Percentiles rank a stretch among this genome's conserved stretches.
Evolutionary conservation across 305 asterid species (phyloP).

Genomic region (Fraxinus sp.): DNA sequence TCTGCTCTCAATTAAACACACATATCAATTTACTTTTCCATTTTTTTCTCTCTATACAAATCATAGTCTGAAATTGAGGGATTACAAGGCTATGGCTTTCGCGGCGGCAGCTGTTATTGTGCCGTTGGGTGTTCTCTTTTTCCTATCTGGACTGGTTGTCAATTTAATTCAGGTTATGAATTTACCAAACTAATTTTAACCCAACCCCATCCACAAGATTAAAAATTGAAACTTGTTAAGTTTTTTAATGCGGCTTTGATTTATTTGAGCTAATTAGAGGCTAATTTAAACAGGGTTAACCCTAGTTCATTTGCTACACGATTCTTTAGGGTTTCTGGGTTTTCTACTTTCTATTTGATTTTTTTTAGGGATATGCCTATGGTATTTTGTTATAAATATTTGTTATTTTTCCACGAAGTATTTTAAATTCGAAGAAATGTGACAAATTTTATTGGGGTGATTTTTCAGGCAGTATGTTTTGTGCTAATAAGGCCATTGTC

Average conservation of each 20-base stretch:
- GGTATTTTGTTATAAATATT: neutral
- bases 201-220: neutral
- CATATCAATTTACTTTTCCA: slow-evolving; percentile 11
- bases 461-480: slow-evolving; percentile 58
- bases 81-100: slow-evolving; percentile 41
- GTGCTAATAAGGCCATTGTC: slow-evolving; percentile 72
- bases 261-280: neutral
- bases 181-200: neutral
- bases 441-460: neutral
- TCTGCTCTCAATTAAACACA: neutral
- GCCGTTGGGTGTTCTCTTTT: slow-evolving; percentile 50
- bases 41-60: neutral
- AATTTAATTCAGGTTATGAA: slow-evolving; percentile 37
- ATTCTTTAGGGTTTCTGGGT: slow-evolving; percentile 6
- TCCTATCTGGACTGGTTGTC: slow-evolving; percentile 50
- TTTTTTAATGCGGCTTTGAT: slow-evolving; percentile 28
- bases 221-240: neutral
- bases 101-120: slow-evolving; percentile 49
- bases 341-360: slow-evolving; percentile 9
- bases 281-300: neutral
- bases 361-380: neutral
- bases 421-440: neutral
- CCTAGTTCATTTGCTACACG: neutral
- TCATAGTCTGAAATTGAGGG: neutral
- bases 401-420: neutral